Percentiles rank a stretch among this genome's conserved stretches.
phyloP scores from a whole-genome alignment of 352 stramenopile species.

The Pythium folliculosum region DNA sequence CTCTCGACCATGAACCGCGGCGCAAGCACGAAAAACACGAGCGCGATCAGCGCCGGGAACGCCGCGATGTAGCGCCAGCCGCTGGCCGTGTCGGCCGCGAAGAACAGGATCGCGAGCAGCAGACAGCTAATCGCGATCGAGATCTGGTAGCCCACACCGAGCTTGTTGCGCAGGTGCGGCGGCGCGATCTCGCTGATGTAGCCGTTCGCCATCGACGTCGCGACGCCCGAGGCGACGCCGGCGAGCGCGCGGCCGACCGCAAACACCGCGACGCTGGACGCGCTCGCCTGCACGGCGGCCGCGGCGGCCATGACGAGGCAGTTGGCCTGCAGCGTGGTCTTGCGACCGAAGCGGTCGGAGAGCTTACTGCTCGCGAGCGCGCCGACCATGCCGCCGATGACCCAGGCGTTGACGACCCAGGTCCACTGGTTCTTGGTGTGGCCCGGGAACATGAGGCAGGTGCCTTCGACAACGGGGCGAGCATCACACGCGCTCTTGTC shows the following conservation, averaged over 20 bases:
- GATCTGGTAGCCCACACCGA: conserved; percentile 47
- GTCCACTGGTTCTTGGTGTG: conserved; percentile 59
- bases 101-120: conserved; percentile 48
- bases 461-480: conserved; percentile 29
- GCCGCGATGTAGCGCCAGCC: conserved; percentile 58
- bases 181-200: conserved; percentile 38
- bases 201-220: conserved; percentile 28
- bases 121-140: conserved; percentile 48
- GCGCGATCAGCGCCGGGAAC: conserved; percentile 48
- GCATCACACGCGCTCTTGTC: conserved; percentile 48
- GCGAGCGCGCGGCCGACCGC: conserved; percentile 43
- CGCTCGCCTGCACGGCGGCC: conserved; percentile 34
- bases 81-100: conserved; percentile 43
- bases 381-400: conserved; percentile 57
- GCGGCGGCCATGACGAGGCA: conserved; percentile 42
- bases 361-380: conserved; percentile 37
- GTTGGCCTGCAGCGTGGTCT: conserved; percentile 38
- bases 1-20: conserved; percentile 30
- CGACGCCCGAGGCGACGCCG: conserved; percentile 51
- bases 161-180: conserved; percentile 35
- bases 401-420: conserved; percentile 52
- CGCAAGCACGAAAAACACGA: conserved; percentile 43
- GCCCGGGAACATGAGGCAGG: conserved; percentile 46
- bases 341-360: conserved; percentile 50
- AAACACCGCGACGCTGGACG: conserved; percentile 41